Base-by-base conservation (phyloP, 805 yeast genomes). In the Starmera caribaea region DNA sequence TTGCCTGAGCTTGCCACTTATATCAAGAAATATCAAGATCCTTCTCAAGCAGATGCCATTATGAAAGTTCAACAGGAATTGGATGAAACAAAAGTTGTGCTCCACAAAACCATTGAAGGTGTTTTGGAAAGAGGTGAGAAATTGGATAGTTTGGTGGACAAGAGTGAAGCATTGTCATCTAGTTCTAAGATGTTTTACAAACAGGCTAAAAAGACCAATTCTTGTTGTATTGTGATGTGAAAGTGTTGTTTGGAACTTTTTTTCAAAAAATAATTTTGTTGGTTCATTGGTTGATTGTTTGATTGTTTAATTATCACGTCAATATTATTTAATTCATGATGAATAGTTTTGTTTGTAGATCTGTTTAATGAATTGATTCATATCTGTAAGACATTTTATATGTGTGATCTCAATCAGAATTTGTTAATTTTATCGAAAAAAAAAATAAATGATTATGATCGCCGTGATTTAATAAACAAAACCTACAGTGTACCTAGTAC, bases 1-100 rank as follows among this genome's bases (percentile, higher is more conserved):
- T 78, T 73, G 58, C 75, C 74, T 21, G 76, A 74, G 44, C 69
- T 90, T 53, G 83, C 79, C 28, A 65, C 63, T 21, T 88, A 88
- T 58, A 65, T 92, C 49, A 65, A 69, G 51, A 85, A 85, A 55
- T 92, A 92, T 65, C 98, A 92, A 66, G 96, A 92, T 59, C 99
- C 99, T 27, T 73, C 82, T 33, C 96, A 92, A 67, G 97, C 97
- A 0, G 99, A 92, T 60, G 82, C 96, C 10, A 79, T 92, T 46
- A 81, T 92, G 95, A 84, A 82, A 61, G 98, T 92, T 16, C 98
- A 92, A 68, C 95, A 88, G 58, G 98, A 92, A 63, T 74, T 92
- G 53, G 98, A 92, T 62, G 98, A 92, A 58, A 92, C 98, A 30
- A 92, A 92, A 69, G 86, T 90, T 51, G 96, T 89, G 32, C 70